Conservation (phyloP, 805 yeast species). For the Blastobotrys mokoenaii region DNA sequence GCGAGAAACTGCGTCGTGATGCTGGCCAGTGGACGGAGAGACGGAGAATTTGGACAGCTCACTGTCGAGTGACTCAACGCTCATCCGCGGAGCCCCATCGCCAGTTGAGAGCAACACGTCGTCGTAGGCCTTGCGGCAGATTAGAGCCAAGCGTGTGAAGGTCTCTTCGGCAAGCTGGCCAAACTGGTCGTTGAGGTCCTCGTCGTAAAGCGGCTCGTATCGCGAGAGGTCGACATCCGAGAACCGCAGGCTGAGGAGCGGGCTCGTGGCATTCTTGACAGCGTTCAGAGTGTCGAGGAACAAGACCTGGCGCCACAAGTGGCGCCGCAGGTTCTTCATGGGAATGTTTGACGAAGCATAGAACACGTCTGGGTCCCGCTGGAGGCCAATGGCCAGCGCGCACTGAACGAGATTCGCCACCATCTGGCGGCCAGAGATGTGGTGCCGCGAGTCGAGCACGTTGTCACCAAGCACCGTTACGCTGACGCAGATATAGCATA, state of each 20-base stretch:
- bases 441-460: constrained; percentile 3
- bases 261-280: constrained; percentile 15
- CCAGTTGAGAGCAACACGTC: background rate
- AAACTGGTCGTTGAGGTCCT: background rate
- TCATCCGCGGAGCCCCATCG: background rate
- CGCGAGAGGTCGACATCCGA: constrained; percentile 6
- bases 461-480: too few relatives aligned
- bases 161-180: background rate
- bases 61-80: too few relatives aligned
- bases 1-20: too few relatives aligned
- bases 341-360: background rate
- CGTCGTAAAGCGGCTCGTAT: background rate
- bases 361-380: constrained; percentile 21
- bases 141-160: background rate
- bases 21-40: too few relatives aligned
- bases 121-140: background rate
- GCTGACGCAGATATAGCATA: too few relatives aligned
- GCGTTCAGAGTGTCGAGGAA: constrained; percentile 18
- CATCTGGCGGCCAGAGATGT: background rate
- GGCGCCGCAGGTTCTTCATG: constrained; percentile 15
- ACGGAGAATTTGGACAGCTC: too few relatives aligned
- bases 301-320: constrained; percentile 20
- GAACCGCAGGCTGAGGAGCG: constrained; percentile 10
- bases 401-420: constrained; percentile 14
- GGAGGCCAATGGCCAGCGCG: constrained; percentile 22